Conservation (phyloP, 495 filamentous ascomycete species). For the Neurospora sp. region DNA sequence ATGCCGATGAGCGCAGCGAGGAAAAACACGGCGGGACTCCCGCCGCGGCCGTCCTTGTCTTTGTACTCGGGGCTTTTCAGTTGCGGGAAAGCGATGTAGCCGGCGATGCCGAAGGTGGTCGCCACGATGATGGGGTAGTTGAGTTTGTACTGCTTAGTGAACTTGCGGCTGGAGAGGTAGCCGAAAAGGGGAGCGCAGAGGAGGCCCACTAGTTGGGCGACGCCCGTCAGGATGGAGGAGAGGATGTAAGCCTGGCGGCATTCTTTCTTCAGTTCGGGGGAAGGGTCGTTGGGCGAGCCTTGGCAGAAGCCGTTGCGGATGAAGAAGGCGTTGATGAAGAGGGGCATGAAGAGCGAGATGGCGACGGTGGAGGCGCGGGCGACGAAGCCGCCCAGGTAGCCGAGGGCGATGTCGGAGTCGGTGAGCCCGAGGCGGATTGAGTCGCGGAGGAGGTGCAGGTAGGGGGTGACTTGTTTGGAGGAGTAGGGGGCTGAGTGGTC, state of each 20-base stretch:
- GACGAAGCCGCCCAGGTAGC: constrained; percentile 90
- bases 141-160: constrained; percentile 46
- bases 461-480: constrained; percentile 27
- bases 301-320: constrained; percentile 68
- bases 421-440: constrained; percentile 62
- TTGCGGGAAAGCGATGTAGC: constrained; percentile 62
- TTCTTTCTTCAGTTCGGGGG: constrained; percentile 61
- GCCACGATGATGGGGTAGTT: constrained; percentile 67
- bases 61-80: constrained; percentile 60
- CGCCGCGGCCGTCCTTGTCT: constrained; percentile 44
- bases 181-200: constrained; percentile 81
- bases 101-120: constrained; percentile 58
- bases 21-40: constrained; percentile 57
- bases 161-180: constrained; percentile 55
- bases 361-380: constrained; percentile 92
- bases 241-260: constrained; percentile 79
- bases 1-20: constrained; percentile 71
- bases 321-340: constrained; percentile 86
- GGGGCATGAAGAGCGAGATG: constrained; percentile 86
- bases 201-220: constrained; percentile 77
- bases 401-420: constrained; percentile 67
- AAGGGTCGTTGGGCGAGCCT: constrained; percentile 45
- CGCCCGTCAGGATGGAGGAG: constrained; percentile 73
- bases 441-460: constrained; percentile 44
- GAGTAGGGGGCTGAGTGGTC: constrained; percentile 6